Base-by-base conservation (phyloP, 352 stramenopile genomes). In the Phytophthora megakarya region DNA sequence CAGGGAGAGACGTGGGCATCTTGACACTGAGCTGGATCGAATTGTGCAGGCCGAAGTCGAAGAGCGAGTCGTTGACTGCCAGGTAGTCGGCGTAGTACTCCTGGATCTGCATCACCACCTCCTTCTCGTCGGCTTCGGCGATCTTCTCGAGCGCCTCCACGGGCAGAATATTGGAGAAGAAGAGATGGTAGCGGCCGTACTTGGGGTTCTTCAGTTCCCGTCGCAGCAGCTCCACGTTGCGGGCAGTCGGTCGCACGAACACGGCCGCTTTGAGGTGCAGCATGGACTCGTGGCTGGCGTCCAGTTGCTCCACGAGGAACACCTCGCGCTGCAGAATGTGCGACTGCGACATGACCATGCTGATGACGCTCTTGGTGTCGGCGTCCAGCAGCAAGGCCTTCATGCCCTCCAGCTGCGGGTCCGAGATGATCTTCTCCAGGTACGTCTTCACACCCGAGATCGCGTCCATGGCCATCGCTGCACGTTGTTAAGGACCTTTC, bases 41-140 rank as follows among this genome's bases (percentile, higher is more conserved):
- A 42, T 80, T 78, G 26, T 81, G 79, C 61, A 98, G 88, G 67
- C 99, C 98, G 49, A 99, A 89, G 43, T 97, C 97, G 71, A 98
- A 98, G 35, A 99, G 88, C 76, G 99, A 95, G 64, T 98, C 90
- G 76, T 99, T 99, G 43, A 99, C 92, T 11, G 97, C 94, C 46
- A 98, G 78, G 71, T 97, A 99, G 80, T 99, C 98, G 11, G 90
- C 97, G 76, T 99, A 99, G 71, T 98, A 99, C 79, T 99, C 98
- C 70, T 99, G 97, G 15, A 99, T 96, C 65, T 95, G 85, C 39
- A 81, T 55, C 39, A 99, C 93, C 39, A 97, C 71, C 65, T 99
- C 96, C 40, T 96, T 88, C 62, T 97, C 85, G 77, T 99, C 98
- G 19, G 88, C 88, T 52, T 98, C 90, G 0, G 97, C 97, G 45